Evolutionary conservation across 768 basidiomycete genomes (phyloP).

Genomic region (Glaciozyma martinii): DNA sequence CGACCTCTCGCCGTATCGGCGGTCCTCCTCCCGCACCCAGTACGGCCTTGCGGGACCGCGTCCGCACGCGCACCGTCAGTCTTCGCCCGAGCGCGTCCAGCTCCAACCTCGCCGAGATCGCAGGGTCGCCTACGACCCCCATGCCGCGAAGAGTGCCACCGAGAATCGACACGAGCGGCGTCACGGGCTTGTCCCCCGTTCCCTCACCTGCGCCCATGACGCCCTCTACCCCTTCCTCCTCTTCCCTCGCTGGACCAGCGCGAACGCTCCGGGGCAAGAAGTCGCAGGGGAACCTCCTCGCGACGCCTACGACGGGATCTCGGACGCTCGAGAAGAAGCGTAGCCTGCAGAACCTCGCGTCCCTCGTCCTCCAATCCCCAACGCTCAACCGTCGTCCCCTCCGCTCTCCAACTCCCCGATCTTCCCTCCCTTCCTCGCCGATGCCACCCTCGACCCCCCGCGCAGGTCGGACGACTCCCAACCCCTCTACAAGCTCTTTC

Average conservation of each 20-base stretch:
- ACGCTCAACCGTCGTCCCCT: not conserved
- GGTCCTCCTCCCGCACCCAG: slow-evolving; percentile 24
- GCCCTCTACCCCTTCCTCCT: not conserved
- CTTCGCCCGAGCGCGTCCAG: not conserved
- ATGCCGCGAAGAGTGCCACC: not conserved
- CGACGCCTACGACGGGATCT: not conserved
- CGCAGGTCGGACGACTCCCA: not conserved
- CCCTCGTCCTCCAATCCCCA: not conserved
- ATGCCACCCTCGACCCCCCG: not conserved
- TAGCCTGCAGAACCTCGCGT: slow-evolving; percentile 11
- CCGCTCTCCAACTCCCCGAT: not conserved
- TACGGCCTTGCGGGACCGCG: slow-evolving; percentile 13
- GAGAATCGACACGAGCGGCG: slow-evolving; percentile 1
- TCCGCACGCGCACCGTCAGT: slow-evolving; percentile 7
- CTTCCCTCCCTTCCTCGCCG: not conserved
- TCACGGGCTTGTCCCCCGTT: not conserved
- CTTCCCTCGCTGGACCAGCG: not conserved
- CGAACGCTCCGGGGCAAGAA: slow-evolving; percentile 7
- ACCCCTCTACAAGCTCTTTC: slow-evolving; percentile 5
- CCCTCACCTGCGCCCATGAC: slow-evolving; percentile 2
- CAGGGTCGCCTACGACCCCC: not conserved
- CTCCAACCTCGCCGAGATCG: not conserved
- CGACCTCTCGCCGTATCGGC: not conserved
- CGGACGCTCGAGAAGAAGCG: slow-evolving; percentile 16
- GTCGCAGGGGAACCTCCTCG: slow-evolving; percentile 13